Evolutionary conservation across 2,329 filamentous ascomycete species (phyloP), one percentile per base, ranked within the genome.

Genomic region (Ceratocystis huliohia): DNA sequence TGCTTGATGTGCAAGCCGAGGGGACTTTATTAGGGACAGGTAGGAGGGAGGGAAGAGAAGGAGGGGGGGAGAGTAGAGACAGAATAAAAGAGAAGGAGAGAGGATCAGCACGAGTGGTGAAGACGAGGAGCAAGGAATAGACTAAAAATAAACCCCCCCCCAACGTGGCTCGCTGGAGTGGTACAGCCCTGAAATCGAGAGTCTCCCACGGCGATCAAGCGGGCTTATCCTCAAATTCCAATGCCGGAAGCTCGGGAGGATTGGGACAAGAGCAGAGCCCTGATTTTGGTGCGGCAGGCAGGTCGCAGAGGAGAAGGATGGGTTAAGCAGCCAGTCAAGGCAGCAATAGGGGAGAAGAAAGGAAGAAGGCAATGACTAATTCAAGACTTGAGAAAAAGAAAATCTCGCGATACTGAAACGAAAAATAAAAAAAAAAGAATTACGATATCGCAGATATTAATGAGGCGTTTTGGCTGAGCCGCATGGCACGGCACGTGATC

Each of bases 241-340:
- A 50, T 37, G 44, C 65, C 53, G 65, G 61, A 67, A 64, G 61
- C 61, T 64, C 50, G 65, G 65, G 41, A 64, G 65, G 65, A 61
- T 64, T 62, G 37, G 10, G 41, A 46, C 44, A 46, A 46, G n/a
- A 33, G 37, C 37, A 41, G 13, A 37, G 37, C 37, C 37, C 10
- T 37, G 48, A 28, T 53, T 62, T 57, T 65, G 5, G 46, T 33
- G 63, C 28, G 30, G 25, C 13, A 33, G 48, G 17, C 17, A 20
- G 44, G 15, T 8, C 8, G 61, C n/a, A 5, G 17, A 46, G 17
- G 22, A 62, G 33, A 3, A 28, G 61, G 13, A 28, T 10, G 8
- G 17, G 46, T 1, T 17, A 17, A 13, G 13, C 28, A 56, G 13
- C 7, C n/a, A 13, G 10, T 37, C 41, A 62, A 13, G 10, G 13